Conservation (phyloP, 441 rosid genomes). For the Pelargonium cotyledonis region DNA sequence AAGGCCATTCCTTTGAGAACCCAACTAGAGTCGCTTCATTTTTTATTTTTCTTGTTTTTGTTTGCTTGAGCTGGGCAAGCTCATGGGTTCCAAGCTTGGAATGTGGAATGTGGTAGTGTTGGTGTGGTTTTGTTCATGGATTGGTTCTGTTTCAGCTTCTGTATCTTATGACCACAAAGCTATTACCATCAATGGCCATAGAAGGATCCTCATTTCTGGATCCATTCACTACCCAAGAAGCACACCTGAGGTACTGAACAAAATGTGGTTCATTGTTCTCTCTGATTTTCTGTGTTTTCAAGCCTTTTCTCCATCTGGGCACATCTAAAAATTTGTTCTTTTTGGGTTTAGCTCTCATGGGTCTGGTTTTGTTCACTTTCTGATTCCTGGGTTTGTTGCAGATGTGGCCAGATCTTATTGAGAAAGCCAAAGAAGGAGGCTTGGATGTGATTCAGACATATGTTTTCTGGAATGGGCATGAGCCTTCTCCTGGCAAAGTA, state of each 20-base stretch:
- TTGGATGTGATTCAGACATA: slow-evolving; percentile 94
- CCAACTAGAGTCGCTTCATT: too few relatives aligned
- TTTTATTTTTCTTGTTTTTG: too few relatives aligned
- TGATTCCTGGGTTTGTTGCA: slow-evolving; percentile 25
- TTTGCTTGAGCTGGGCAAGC: too few relatives aligned
- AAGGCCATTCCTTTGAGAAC: too few relatives aligned
- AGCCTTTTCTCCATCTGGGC: slow-evolving; percentile 17
- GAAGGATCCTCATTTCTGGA: slow-evolving; percentile 94
- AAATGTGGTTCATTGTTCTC: slow-evolving; percentile 30
- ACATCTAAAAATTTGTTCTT: background rate
- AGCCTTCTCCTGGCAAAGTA: slow-evolving; percentile 84
- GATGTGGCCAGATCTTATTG: slow-evolving; percentile 99
- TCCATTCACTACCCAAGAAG: slow-evolving; percentile 98
- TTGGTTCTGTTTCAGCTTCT: slow-evolving; percentile 47
- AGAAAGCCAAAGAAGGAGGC: slow-evolving; percentile 94
- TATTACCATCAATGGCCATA: slow-evolving; percentile 70
- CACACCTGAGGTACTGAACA: slow-evolving; percentile 66
- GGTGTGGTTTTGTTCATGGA: slow-evolving; percentile 30
- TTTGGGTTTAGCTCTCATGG: too few relatives aligned
- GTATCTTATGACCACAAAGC: slow-evolving; percentile 84
- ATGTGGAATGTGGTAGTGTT: slow-evolving; percentile 41
- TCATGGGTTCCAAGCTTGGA: slow-evolving; percentile 32
- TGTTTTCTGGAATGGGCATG: slow-evolving; percentile 98
- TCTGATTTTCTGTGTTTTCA: slow-evolving; percentile 15
- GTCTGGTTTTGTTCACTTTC: background rate